These are phyloP conservation scores for Besnoitia besnoiti DNA, from an alignment of 169 alveolate genomes.

Conservation along the genomic window DNA sequence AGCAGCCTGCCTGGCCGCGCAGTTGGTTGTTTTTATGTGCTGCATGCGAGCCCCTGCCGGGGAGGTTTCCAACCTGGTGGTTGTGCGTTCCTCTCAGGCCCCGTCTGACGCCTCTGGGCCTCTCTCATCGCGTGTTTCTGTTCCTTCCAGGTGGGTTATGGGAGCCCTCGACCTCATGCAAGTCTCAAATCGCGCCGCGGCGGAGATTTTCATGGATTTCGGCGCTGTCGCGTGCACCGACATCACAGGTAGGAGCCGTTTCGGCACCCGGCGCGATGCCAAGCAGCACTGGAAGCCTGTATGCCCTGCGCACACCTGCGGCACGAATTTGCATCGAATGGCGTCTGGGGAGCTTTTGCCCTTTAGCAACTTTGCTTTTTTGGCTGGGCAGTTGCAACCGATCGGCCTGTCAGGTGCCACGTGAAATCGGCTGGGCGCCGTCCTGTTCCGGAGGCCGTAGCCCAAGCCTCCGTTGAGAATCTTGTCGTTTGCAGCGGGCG, in stretches of 20 bases:
- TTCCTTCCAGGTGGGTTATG: slow-evolving; percentile 51
- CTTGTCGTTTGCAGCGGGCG: too few relatives aligned
- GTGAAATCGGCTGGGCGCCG: too few relatives aligned
- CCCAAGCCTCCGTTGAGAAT: too few relatives aligned
- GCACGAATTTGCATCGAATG: background rate
- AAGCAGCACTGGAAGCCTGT: background rate
- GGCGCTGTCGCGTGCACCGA: slow-evolving; percentile 67
- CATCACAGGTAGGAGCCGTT: slow-evolving; percentile 64
- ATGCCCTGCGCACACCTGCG: background rate
- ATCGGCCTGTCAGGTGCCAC: too few relatives aligned
- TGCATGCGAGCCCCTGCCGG: too few relatives aligned
- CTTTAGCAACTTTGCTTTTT: background rate
- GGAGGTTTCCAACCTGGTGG: too few relatives aligned
- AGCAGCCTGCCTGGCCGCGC: too few relatives aligned
- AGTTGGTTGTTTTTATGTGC: too few relatives aligned
- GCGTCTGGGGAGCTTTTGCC: background rate
- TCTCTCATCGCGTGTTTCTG: background rate
- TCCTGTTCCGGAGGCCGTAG: too few relatives aligned
- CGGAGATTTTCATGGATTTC: slow-evolving; percentile 30
- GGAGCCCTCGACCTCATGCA: slow-evolving; percentile 59
- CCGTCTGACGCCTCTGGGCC: too few relatives aligned
- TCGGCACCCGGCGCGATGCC: background rate
- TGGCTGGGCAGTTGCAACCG: too few relatives aligned
- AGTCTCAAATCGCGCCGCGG: slow-evolving; percentile 49
- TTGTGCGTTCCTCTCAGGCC: too few relatives aligned